Evolutionary conservation across 108 stramenopile species (phyloP), one percentile per base, ranked within the genome.

Genomic region (Craspedostauros australis): DNA sequence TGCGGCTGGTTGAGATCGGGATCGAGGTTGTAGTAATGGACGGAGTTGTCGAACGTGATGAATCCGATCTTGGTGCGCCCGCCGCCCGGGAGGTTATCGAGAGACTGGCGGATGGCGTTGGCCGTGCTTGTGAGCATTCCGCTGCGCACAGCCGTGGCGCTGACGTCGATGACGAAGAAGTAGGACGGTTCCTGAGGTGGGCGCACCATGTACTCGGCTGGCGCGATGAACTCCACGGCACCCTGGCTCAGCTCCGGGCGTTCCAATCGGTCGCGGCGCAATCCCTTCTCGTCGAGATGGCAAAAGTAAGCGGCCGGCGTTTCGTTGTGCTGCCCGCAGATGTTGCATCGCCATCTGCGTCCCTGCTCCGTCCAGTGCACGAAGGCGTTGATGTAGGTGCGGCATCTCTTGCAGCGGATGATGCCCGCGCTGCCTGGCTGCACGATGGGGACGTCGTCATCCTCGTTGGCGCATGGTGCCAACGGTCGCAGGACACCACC

Each of bases 301-400:
- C 92, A 95, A 70, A 95, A 96, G 74, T 99, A 99, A 1, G 88
- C 72, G 8, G 89, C 54, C 12, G 95, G 86, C 37, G 75, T 76
- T 59, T 95, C 95, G 61, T 97, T 99, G 50, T 90, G 57, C 54
- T 88, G 82, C 14, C 88, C 83, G 60, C 98, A 99, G 28, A 99
- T 89, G 76, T 99, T 99, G 60, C 98, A 99, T 25, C 93, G 69
- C 98, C 98, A 99, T 53, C 84, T 59, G 16, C 95, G 79, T 16
- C 98, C 98, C 66, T 94, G 91, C 38, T 97, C 95, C 8, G 88
- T 53, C 94, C 95, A 99, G n/a, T 72, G 53, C 12, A 97, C 98
- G 59, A 95, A 99, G 26, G 98, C 95, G 71, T 99, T 99, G 62
- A 99, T 94, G 86, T 99, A 99, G 27, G 98, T 96, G 23, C 98